Base-by-base conservation (phyloP, 192 early-diverging fungal genomes). In the Mortierella hygrophila region DNA sequence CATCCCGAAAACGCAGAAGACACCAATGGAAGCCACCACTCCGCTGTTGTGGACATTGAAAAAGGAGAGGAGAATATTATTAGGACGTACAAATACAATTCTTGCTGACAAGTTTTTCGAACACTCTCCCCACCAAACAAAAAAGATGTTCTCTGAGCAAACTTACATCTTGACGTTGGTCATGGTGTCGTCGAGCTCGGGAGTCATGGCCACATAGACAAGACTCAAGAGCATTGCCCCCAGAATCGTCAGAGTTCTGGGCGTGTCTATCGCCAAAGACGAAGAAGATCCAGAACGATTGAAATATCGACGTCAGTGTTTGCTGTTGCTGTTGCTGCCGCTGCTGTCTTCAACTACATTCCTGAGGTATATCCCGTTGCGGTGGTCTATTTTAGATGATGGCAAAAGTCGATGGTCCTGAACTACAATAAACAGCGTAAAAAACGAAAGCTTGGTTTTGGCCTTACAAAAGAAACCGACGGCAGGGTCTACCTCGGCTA, bases 1-100 rank as follows among this genome's bases (percentile, higher is more conserved):
- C 85, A 97, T 93, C 1, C 96, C 97, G 78, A 97, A 95, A 26
- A 97, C 89, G 5, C 96, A 89, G 83, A 99, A 95, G 15, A 82
- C 88, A 4, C 87, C 79, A 46, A 92, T 79, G 23, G 89, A 82
- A 20, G 92, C 92, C 15, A 87, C 35, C 1, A 90, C 60, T 32
- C 93, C 93, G 54, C 89, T 90, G 57, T 16, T 15, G 29, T 65
- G n/a, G 29, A 35, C 16, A 71, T 55, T 21, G 54, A 77, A 46
- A 23, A 78, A n/a, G 32, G 35, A 44, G 32, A 65, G 40, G 4
- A 21, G n/a, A 26, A 10, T 10, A 32, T 32, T 65, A 65, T 65
- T 65, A 65, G 26, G 13, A 9, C 11, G 3, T 10, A 26, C n/a
- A 9, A 60, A 3, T 26, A 23, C 11, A 32, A 35, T 65, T 65